These are phyloP conservation scores for Typha latifolia DNA, from an alignment of 176 grass and related monocot species.

Conservation along the genomic window DNA sequence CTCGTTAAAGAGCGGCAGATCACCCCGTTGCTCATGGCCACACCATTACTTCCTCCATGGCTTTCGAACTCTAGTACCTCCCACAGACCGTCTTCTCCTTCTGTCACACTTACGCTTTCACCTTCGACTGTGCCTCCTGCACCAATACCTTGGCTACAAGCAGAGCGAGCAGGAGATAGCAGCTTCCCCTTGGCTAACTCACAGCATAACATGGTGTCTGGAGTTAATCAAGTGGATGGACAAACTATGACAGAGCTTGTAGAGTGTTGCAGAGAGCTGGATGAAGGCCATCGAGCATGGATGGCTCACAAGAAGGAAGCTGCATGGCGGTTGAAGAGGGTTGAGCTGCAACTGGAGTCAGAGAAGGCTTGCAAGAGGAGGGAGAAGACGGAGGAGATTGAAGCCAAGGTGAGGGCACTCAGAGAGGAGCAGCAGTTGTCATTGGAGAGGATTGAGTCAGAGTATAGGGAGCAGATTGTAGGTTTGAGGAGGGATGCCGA, in stretches of 20 bases:
- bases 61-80: conserved; percentile 33
- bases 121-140: conserved; percentile 17
- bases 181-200: conserved; percentile 19
- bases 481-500: conserved; percentile 69
- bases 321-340: conserved; percentile 70
- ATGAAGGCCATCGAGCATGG: conserved; percentile 82
- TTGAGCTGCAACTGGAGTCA: conserved; percentile 84
- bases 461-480: conserved; percentile 66
- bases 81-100: conserved; percentile 31
- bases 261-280: conserved; percentile 65
- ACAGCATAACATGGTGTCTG: conserved; percentile 2
- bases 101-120: conserved; percentile 31
- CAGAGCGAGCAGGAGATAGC: conserved; percentile 17
- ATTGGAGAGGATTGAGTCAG: conserved; percentile 58
- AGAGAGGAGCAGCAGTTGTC: conserved; percentile 57
- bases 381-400: conserved; percentile 69
- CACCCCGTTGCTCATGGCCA: conserved; percentile 50
- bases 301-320: conserved; percentile 75
- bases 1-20: conserved; percentile 55
- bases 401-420: conserved; percentile 55
- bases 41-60: conserved; percentile 72
- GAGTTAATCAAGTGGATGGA: conserved; percentile 3
- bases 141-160: conserved; percentile 24
- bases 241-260: conserved; percentile 52
- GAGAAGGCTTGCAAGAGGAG: conserved; percentile 65